Percentiles rank a stretch among this genome's conserved stretches.
Evolutionary conservation across 2,329 filamentous ascomycete genomes (phyloP).

Genomic region (Fusarium begoniae): DNA sequence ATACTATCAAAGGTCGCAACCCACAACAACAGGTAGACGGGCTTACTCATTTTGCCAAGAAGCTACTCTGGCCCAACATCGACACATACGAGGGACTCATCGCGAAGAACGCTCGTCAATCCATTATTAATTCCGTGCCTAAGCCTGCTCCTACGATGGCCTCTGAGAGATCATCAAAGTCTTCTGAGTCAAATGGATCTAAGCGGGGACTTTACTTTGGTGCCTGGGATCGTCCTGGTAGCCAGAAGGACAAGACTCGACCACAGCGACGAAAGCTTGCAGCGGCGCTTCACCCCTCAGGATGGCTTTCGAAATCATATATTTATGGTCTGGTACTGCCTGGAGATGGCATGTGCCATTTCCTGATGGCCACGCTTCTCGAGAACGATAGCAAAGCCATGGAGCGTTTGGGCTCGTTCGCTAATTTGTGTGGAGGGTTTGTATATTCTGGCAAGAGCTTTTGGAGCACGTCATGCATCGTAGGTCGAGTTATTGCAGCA

Average conservation of each 20-base stretch:
- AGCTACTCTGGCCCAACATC: conserved; percentile 70
- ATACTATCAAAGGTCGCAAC: conserved; percentile 64
- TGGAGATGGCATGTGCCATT: conserved; percentile 69
- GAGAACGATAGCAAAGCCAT: conserved; percentile 72
- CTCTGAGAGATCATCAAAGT: conserved; percentile 36
- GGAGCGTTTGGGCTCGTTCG: conserved; percentile 65
- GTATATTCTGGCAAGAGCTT: conserved; percentile 71
- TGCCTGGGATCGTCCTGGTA: conserved; percentile 49
- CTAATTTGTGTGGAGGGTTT: conserved; percentile 72
- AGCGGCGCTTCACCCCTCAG: conserved; percentile 65
- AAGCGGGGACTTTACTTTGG: conserved; percentile 59
- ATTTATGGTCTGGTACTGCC: conserved; percentile 72
- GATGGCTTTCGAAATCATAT: conserved; percentile 75
- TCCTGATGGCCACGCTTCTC: conserved; percentile 72
- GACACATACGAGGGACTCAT: conserved; percentile 61
- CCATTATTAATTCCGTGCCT: conserved; percentile 43
- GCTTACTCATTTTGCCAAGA: conserved; percentile 70
- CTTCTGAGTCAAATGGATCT: conserved; percentile 47
- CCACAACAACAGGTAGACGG: conserved; percentile 68
- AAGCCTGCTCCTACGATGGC: conserved; percentile 44
- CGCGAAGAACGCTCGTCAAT: conserved; percentile 57
- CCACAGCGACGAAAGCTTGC: conserved; percentile 63
- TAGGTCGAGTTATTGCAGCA: conserved; percentile 71
- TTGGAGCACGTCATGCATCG: conserved; percentile 73
- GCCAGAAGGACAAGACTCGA: conserved; percentile 45